phyloP scores from a whole-genome alignment of 1,284 basidiomycete species.

The Pisolithus thermaeus region DNA sequence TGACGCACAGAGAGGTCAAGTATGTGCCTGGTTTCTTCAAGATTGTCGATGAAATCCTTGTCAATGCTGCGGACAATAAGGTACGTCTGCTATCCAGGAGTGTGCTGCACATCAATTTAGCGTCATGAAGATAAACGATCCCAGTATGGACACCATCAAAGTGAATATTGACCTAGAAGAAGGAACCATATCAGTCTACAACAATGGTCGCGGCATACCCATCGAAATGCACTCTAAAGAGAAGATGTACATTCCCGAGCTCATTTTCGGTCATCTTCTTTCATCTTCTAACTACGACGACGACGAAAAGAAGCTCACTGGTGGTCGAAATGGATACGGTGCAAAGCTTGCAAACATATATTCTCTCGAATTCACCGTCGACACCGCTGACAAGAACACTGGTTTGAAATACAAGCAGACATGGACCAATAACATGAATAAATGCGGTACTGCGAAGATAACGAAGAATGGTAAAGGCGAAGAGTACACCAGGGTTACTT shows the following conservation, averaged over 20 bases:
- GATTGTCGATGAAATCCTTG: slow-evolving; percentile 98
- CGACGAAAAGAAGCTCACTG: slow-evolving; percentile 97
- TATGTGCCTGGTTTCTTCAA: slow-evolving; percentile 99
- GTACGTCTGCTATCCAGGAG: slow-evolving; percentile 35
- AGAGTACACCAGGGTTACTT: slow-evolving; percentile 94
- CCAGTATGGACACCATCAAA: slow-evolving; percentile 85
- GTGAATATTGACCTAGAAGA: slow-evolving; percentile 83
- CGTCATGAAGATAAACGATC: slow-evolving; percentile 73
- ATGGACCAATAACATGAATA: slow-evolving; percentile 92
- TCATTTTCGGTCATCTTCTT: slow-evolving; percentile 95
- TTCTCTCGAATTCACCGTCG: slow-evolving; percentile 94
- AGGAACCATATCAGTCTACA: slow-evolving; percentile 87
- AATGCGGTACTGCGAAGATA: slow-evolving; percentile 86
- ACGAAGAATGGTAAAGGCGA: slow-evolving; percentile 84
- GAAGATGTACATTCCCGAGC: slow-evolving; percentile 94
- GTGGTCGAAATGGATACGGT: slow-evolving; percentile 98
- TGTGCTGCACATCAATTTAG: background rate
- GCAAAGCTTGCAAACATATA: slow-evolving; percentile 99
- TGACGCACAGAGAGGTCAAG: slow-evolving; percentile 78
- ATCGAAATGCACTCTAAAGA: slow-evolving; percentile 94
- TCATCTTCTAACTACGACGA: slow-evolving; percentile 99
- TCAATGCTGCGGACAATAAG: slow-evolving; percentile 99
- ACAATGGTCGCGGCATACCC: slow-evolving; percentile 96
- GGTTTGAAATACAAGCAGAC: slow-evolving; percentile 93
- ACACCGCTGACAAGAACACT: slow-evolving; percentile 89